These are phyloP conservation scores for Myxozyma neotropica DNA, from an alignment of 805 yeast genomes.

Conservation along the genomic window DNA sequence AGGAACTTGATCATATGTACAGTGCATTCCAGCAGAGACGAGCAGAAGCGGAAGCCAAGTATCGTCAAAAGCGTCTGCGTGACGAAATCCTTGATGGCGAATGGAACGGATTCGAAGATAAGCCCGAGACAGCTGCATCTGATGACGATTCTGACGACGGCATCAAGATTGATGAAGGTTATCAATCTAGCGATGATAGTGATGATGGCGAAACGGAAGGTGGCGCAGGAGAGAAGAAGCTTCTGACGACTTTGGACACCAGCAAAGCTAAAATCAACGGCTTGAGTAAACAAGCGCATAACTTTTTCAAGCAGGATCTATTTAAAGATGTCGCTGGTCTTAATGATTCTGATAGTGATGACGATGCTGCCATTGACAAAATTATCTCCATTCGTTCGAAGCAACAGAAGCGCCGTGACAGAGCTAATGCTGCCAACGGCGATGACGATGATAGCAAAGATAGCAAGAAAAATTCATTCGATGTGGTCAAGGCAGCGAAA, in stretches of 20 bases:
- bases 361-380: slow-evolving; percentile 32
- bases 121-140: slow-evolving; percentile 29
- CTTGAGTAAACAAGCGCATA: slow-evolving; percentile 43
- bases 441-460: slow-evolving; percentile 18
- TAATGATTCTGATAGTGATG: slow-evolving; percentile 36
- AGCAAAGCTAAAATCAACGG: slow-evolving; percentile 36
- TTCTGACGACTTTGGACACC: slow-evolving; percentile 31
- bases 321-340: slow-evolving; percentile 41
- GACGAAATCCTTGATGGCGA: slow-evolving; percentile 53
- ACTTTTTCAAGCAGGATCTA: slow-evolving; percentile 46
- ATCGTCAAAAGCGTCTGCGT: slow-evolving; percentile 54
- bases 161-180: slow-evolving; percentile 41
- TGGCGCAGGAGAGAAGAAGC: slow-evolving; percentile 29
- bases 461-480: slow-evolving; percentile 23
- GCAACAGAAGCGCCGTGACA: slow-evolving; percentile 3
- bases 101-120: slow-evolving; percentile 51
- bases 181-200: slow-evolving; percentile 40
- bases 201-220: slow-evolving; percentile 38
- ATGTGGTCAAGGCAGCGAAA: slow-evolving; percentile 20
- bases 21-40: slow-evolving; percentile 56
- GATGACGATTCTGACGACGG: slow-evolving; percentile 41
- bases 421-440: background rate
- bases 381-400: slow-evolving; percentile 19
- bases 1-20: slow-evolving; percentile 75
- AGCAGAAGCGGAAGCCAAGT: slow-evolving; percentile 51